phyloP scores from a whole-genome alignment of 1,139 yeast genomes.

The Magnusiomyces magnusii region DNA sequence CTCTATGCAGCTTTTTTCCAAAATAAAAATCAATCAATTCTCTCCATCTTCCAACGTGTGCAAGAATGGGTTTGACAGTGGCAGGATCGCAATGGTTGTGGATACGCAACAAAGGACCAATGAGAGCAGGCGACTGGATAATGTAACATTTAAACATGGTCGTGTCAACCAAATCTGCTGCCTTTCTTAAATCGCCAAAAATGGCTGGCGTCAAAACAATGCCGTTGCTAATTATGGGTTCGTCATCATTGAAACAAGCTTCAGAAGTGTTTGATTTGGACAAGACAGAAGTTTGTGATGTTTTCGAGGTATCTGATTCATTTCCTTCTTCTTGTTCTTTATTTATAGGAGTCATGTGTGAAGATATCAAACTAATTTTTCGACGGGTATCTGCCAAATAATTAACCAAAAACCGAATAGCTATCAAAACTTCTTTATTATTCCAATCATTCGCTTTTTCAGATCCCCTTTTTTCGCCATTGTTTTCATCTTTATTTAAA shows the following conservation, averaged over 20 bases:
- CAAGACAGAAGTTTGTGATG: not conserved
- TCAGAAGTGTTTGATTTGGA: not conserved
- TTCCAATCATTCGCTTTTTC: conserved; percentile 14
- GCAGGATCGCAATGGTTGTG: conserved; percentile 64
- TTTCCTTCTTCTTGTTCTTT: conserved; percentile 2
- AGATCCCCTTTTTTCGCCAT: not conserved
- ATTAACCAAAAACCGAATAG: conserved; percentile 48
- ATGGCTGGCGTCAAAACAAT: conserved; percentile 26
- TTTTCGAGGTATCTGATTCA: not conserved
- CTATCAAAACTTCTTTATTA: conserved; percentile 27
- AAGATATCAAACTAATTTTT: conserved; percentile 29
- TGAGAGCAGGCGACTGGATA: conserved; percentile 56
- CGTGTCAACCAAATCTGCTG: conserved; percentile 62
- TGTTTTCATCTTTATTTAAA: not conserved
- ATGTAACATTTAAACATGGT: conserved; percentile 69
- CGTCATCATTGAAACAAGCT: conserved; percentile 7
- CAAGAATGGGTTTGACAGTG: conserved; percentile 52
- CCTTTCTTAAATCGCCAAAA: conserved; percentile 31
- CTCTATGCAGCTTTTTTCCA: conserved; percentile 53
- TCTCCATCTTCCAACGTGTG: conserved; percentile 45
- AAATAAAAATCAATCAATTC: conserved; percentile 78
- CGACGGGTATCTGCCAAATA: conserved; percentile 48
- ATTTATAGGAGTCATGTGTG: not conserved
- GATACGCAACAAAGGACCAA: conserved; percentile 76
- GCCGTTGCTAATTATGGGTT: conserved; percentile 17